Evolutionary conservation across 495 filamentous ascomycete genomes (phyloP).

Genomic region (Annulohypoxylon bovei): DNA sequence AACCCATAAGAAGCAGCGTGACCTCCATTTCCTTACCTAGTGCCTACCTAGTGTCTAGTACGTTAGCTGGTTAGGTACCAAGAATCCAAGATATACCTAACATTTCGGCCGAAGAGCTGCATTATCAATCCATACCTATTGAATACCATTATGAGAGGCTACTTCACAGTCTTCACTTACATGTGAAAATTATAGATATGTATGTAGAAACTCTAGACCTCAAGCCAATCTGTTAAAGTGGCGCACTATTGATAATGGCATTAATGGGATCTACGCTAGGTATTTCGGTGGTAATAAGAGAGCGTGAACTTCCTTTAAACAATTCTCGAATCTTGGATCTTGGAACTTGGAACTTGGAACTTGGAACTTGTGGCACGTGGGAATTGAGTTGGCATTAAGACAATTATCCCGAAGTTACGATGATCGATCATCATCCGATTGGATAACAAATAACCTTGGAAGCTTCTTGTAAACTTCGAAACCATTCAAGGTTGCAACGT

Average conservation of each 20-base stretch:
- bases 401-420: not conserved
- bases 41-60: too few species aligned
- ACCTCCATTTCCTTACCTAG: not conserved
- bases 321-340: too few species aligned
- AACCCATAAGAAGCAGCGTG: not conserved
- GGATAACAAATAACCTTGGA: not conserved
- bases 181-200: not conserved
- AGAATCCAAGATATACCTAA: not conserved
- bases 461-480: constrained; percentile 1
- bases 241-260: not conserved
- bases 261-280: not conserved
- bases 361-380: not conserved
- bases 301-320: not conserved
- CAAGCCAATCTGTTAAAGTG: not conserved
- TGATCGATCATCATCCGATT: constrained; percentile 5
- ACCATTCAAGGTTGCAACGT: not conserved
- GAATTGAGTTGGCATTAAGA: not conserved
- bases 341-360: not conserved
- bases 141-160: not conserved
- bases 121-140: too few species aligned
- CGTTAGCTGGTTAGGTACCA: not conserved
- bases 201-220: not conserved
- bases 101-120: not conserved
- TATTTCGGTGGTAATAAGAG: not conserved
- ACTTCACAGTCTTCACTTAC: not conserved